A percentile compares a stretch with the other conserved stretches of the same genome.
Evolutionary conservation across 352 stramenopile species (phyloP).

Genomic region (Globisporangium orthogonon): DNA sequence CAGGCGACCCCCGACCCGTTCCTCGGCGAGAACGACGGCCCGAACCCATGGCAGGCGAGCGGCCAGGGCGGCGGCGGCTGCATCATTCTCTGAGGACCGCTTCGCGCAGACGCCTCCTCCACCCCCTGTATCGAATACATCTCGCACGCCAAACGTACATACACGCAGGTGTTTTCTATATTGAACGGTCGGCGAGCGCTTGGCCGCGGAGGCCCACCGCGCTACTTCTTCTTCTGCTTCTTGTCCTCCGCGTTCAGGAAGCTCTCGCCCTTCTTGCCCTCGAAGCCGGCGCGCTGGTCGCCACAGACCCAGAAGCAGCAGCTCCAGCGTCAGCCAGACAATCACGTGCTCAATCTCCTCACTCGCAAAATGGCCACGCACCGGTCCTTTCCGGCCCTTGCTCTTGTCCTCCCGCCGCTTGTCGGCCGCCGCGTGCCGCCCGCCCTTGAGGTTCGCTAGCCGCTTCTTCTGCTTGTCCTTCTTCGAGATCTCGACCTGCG

Average conservation of each 20-base stretch:
- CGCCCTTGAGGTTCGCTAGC: slow-evolving; percentile 24
- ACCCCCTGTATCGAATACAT: slow-evolving; percentile 5
- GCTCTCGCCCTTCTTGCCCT: slow-evolving; percentile 72
- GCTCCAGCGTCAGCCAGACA: background rate
- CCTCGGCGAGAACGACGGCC: slow-evolving; percentile 65
- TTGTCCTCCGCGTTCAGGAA: slow-evolving; percentile 63
- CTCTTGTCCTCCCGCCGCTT: slow-evolving; percentile 25
- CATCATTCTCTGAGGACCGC: slow-evolving; percentile 37
- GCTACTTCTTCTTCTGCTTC: slow-evolving; percentile 46
- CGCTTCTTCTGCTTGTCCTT: slow-evolving; percentile 67
- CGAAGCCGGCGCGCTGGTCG: slow-evolving; percentile 59
- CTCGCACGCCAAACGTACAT: no score
- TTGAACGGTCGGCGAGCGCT: slow-evolving; percentile 10
- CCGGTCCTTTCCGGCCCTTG: slow-evolving; percentile 38
- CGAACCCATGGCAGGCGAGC: slow-evolving; percentile 68
- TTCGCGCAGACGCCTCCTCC: background rate
- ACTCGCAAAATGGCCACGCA: slow-evolving; percentile 8
- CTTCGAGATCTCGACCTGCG: slow-evolving; percentile 50
- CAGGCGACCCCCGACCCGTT: slow-evolving; percentile 67
- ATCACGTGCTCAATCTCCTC: background rate
- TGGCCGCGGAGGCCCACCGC: slow-evolving; percentile 2
- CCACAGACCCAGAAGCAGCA: background rate
- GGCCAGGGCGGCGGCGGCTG: slow-evolving; percentile 57
- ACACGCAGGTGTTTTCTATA: slow-evolving; percentile 5
- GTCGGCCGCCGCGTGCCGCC: slow-evolving; percentile 4